Evolutionary conservation across 23 red algal genomes (phyloP).

Genomic region (Pyropia yezoensis): DNA sequence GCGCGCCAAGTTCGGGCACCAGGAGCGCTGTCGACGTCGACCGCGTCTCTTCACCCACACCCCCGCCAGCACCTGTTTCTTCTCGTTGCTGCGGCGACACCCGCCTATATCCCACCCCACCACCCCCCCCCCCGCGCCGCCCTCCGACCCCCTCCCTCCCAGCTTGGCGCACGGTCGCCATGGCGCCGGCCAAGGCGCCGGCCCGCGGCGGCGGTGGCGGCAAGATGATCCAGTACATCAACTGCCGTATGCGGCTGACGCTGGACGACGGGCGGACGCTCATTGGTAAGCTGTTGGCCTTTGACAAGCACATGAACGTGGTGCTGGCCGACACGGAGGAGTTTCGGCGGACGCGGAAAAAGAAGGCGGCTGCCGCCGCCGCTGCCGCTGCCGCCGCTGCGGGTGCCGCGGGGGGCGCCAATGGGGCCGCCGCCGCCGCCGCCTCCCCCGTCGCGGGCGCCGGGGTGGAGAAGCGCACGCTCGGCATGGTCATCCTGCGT

Average conservation of each 20-base stretch:
- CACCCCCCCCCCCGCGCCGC: too few species aligned
- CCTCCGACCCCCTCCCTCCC: too few species aligned
- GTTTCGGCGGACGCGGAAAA: slow-evolving; percentile 54
- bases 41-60: too few species aligned
- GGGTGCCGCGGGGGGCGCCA: not conserved
- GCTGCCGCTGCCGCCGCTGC: not conserved
- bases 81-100: too few species aligned
- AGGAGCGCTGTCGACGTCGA: too few species aligned
- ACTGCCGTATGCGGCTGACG: slow-evolving; percentile 73
- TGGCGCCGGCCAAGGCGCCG: too few species aligned
- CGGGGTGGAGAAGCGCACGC: slow-evolving; percentile 50
- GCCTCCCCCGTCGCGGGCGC: slow-evolving; percentile 4
- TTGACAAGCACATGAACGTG: slow-evolving; percentile 94
- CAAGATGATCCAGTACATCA: slow-evolving; percentile 88
- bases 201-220: slow-evolving; percentile 7
- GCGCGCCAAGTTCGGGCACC: too few species aligned
- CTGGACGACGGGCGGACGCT: slow-evolving; percentile 74
- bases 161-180: too few species aligned
- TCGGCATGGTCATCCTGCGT: slow-evolving; percentile 74
- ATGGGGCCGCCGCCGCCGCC: not conserved
- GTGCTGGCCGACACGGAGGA: slow-evolving; percentile 54
- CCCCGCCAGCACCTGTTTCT: too few species aligned
- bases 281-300: slow-evolving; percentile 72
- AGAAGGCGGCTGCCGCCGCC: slow-evolving; percentile 12
- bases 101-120: too few species aligned